Percentiles rank a stretch among this genome's conserved stretches.
phyloP scores from a whole-genome alignment of 2,329 filamentous ascomycete species.

The Apiospora arundinis region DNA sequence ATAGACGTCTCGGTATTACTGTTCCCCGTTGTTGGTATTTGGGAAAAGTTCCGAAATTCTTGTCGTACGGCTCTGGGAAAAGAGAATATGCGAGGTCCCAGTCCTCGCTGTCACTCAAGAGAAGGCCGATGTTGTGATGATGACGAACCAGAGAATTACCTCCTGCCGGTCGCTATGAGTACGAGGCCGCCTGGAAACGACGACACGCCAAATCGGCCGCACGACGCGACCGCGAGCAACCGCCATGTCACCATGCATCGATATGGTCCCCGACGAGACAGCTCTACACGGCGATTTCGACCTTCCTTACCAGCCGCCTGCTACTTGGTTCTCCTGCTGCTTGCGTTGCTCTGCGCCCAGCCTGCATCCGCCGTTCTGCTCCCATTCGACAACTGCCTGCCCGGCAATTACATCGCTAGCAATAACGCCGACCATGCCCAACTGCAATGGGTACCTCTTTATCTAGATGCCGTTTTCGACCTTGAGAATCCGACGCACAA shows the following conservation, averaged over 20 bases:
- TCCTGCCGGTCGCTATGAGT: constrained; percentile 1
- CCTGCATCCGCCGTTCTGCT: constrained; percentile 70
- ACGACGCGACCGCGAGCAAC: background rate
- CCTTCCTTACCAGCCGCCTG: background rate
- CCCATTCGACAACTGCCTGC: constrained; percentile 84
- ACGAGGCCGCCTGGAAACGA: background rate
- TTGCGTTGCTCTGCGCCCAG: constrained; percentile 45
- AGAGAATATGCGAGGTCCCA: constrained; percentile 15
- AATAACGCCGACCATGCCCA: constrained; percentile 51
- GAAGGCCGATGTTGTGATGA: constrained; percentile 7
- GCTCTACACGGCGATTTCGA: background rate
- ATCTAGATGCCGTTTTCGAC: constrained; percentile 78
- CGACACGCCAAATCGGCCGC: background rate
- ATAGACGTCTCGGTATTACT: constrained; percentile 1
- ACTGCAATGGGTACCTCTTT: constrained; percentile 81
- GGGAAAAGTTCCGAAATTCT: background rate
- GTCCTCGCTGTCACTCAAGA: constrained; percentile 13
- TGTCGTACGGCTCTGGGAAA: background rate
- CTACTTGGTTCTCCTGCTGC: constrained; percentile 32
- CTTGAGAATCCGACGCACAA: constrained; percentile 63
- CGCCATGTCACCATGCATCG: background rate
- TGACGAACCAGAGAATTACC: constrained; percentile 1
- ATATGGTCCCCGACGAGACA: background rate
- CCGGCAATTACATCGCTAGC: constrained; percentile 62
- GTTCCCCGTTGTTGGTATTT: constrained; percentile 16